Conservation (phyloP, 805 yeast species). For the Wickerhamiella sergipiensis region DNA sequence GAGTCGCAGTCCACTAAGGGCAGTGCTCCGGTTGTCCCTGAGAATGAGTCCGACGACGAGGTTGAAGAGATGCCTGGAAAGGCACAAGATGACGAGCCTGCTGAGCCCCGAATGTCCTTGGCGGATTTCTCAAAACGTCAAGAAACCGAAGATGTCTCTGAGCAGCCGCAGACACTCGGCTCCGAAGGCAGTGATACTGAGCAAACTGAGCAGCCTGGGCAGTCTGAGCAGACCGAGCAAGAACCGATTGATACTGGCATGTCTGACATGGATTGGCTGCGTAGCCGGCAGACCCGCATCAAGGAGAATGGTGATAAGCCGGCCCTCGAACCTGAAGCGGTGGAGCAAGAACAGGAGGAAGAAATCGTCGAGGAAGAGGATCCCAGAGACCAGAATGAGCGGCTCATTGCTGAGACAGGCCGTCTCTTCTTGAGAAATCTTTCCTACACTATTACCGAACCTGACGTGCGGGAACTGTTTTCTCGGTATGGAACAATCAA, state of each 20-base stretch:
- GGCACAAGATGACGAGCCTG: slow-evolving; percentile 7
- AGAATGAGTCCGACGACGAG: slow-evolving; percentile 26
- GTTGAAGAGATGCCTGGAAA: slow-evolving; percentile 20
- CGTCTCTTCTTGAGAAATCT: slow-evolving; percentile 83
- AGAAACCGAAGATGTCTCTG: slow-evolving; percentile 4
- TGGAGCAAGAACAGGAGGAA: slow-evolving; percentile 2
- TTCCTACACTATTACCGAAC: slow-evolving; percentile 62
- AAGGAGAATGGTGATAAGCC: slow-evolving; percentile 29
- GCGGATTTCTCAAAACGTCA: neutral
- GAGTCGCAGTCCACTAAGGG: slow-evolving; percentile 25
- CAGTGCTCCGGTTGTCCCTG: slow-evolving; percentile 2
- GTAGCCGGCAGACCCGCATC: slow-evolving; percentile 59
- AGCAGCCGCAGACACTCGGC: too few relatives aligned
- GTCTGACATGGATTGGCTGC: slow-evolving; percentile 80
- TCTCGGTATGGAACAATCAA: slow-evolving; percentile 54
- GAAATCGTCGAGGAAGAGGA: slow-evolving; percentile 9
- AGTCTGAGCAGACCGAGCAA: neutral
- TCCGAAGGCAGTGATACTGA: slow-evolving; percentile 9
- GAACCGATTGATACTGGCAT: slow-evolving; percentile 40
- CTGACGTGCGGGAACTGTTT: slow-evolving; percentile 59
- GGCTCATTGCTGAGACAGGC: slow-evolving; percentile 52
- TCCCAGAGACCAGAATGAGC: slow-evolving; percentile 22
- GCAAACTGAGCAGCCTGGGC: neutral
- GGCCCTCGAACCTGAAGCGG: too few relatives aligned
- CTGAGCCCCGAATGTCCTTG: neutral